Base-by-base conservation (phyloP, 2,329 filamentous ascomycete species). In the Penicillium frequentans region DNA sequence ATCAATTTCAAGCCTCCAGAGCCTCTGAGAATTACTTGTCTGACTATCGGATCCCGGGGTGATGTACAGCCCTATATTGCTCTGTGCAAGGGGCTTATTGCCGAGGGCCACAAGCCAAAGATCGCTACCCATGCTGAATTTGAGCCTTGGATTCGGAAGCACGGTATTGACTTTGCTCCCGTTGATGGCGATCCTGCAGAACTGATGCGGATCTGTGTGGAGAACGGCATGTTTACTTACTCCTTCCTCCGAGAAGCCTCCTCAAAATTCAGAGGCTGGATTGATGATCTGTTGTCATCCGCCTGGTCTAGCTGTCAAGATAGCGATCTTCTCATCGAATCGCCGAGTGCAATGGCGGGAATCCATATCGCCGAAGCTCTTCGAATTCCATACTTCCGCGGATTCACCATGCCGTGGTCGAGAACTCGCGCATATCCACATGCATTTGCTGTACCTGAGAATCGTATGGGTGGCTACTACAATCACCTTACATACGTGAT, bases 391-490 rank as follows among this genome's bases (percentile, higher is more conserved):
- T 99, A 99, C 74, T 98, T 98, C 79, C 87, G 95, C 55, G 93
- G 93, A 0, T 99, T 99, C 71, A 96, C 92, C 19, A 99, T 99
- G 95, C 95, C 95, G 0, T 99, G 95, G 95, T 96, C 95, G 0
- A 87, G 93, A 49, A 99, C 95, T 16, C 84, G 95, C 52, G 92
- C 93, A 0, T 99, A 99, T 68, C 95, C 95, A 2, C 95, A 99
- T 74, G 95, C 95, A 0, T 99, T 99, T 75, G 89, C 93, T 26
- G 93, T 96, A 60, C 90, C 92, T 1, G 90, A 96, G 60, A 87
- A 90, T 74, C 97, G 96, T 77, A 91, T 96, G 86, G 95, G 95
- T 54, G 95, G 95, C 24, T 88, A 88, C 0, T 98, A 96, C 79
- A 99, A 99, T 71, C 92, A 93, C 71, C 87, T 96, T 70, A 95